Evolutionary conservation across 2,329 filamentous ascomycete genomes (phyloP).

Genomic region (Orbilia javanica): DNA sequence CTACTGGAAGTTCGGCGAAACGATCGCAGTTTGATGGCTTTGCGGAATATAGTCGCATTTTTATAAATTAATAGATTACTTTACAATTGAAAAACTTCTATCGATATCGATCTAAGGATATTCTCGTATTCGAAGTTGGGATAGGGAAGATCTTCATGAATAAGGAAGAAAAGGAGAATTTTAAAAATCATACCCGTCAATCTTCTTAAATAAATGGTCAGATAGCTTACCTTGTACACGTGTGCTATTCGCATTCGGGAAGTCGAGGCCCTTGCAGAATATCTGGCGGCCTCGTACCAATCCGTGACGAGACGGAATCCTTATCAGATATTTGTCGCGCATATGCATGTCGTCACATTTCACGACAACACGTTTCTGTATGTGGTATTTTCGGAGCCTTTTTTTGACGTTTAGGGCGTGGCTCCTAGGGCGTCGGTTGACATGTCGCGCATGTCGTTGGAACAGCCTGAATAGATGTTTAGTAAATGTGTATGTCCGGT

Average conservation of each 20-base stretch:
- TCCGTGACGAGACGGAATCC: neutral
- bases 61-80: neutral
- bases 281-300: neutral
- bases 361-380: neutral
- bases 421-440: neutral
- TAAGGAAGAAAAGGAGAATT: neutral
- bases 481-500: neutral
- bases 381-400: neutral
- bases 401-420: constrained; percentile 13
- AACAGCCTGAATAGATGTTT: neutral
- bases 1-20: constrained; percentile 11
- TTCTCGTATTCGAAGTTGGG: no score
- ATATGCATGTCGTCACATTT: neutral
- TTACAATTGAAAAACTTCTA: neutral
- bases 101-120: no score
- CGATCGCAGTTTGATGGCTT: neutral
- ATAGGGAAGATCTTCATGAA: neutral
- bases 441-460: no score
- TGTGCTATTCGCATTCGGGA: constrained; percentile 19
- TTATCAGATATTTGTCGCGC: no score
- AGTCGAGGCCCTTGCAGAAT: neutral
- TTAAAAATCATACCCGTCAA: neutral
- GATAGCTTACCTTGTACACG: constrained; percentile 9
- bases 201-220: neutral
- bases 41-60: constrained; percentile 5